Evolutionary conservation across 2,329 filamentous ascomycete genomes (phyloP).

Genomic region (Neoarthrinium moseri): DNA sequence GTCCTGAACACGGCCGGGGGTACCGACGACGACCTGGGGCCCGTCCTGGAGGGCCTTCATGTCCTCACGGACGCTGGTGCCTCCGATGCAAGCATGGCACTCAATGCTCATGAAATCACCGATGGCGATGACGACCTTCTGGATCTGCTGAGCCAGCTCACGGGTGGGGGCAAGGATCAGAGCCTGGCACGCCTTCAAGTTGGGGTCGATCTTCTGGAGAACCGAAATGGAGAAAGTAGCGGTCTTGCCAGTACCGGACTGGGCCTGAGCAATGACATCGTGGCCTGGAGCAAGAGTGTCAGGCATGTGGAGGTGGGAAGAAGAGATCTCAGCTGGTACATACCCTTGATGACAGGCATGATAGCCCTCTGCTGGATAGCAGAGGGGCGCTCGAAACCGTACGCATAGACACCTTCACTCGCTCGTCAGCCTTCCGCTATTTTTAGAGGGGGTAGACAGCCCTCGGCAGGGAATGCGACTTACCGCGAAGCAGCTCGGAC

Average conservation of each 20-base stretch:
- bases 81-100: slow-evolving; percentile 99
- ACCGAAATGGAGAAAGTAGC: slow-evolving; percentile 99
- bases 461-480: slow-evolving; percentile 27
- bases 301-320: slow-evolving; percentile 14
- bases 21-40: slow-evolving; percentile 96
- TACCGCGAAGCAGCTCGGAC: slow-evolving; percentile 92
- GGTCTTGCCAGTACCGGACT: slow-evolving; percentile 99
- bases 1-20: slow-evolving; percentile 96
- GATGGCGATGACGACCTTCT: slow-evolving; percentile 98
- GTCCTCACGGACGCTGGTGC: slow-evolving; percentile 96
- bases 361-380: slow-evolving; percentile 99
- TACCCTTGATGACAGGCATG: slow-evolving; percentile 99
- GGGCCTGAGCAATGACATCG: slow-evolving; percentile 99
- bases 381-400: slow-evolving; percentile 99
- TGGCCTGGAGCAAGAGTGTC: slow-evolving; percentile 56
- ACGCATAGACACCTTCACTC: slow-evolving; percentile 83
- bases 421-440: slow-evolving; percentile 18
- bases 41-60: slow-evolving; percentile 97
- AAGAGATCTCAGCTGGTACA: slow-evolving; percentile 27
- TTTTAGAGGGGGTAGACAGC: slow-evolving; percentile 10
- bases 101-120: slow-evolving; percentile 99
- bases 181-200: slow-evolving; percentile 95
- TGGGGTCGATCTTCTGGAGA: slow-evolving; percentile 96
- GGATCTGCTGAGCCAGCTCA: slow-evolving; percentile 98
- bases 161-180: slow-evolving; percentile 96